A percentile compares a stretch with the other conserved stretches of the same genome.
Conservation (phyloP, 2,329 filamentous ascomycete genomes). For the Botrytis hyacinthi region DNA sequence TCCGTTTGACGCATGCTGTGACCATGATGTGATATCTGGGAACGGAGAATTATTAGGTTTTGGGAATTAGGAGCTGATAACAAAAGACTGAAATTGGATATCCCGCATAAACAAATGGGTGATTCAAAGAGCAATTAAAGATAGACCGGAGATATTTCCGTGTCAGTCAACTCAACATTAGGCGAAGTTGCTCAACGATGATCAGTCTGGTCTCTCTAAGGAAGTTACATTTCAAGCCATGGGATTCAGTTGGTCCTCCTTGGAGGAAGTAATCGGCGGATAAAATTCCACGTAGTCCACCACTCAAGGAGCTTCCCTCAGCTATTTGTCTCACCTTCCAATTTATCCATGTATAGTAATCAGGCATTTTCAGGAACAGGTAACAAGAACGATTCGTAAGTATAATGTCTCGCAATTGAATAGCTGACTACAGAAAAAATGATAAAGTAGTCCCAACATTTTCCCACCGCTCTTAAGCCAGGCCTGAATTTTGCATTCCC, state of each 20-base stretch:
- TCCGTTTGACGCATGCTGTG: slow-evolving; percentile 19
- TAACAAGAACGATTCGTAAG: neutral
- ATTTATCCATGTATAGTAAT: neutral
- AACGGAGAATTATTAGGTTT: slow-evolving; percentile 9
- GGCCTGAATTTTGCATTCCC: neutral
- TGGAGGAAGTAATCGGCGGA: neutral
- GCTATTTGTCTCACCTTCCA: neutral
- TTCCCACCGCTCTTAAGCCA: neutral
- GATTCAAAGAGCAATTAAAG: neutral
- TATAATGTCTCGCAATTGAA: slow-evolving; percentile 6
- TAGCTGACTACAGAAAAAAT: slow-evolving; percentile 13
- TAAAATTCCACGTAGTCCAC: neutral
- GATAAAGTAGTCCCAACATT: slow-evolving; percentile 2
- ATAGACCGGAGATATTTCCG: neutral
- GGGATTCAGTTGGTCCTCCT: slow-evolving; percentile 3
- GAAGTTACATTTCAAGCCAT: slow-evolving; percentile 13
- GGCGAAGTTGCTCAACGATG: neutral
- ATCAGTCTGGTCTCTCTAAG: neutral
- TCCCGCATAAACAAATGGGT: neutral
- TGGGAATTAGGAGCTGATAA: neutral
- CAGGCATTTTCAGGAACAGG: neutral
- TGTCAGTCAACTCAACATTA: neutral
- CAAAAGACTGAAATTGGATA: neutral
- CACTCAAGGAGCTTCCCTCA: slow-evolving; percentile 1
- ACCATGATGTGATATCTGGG: slow-evolving; percentile 13